Base-by-base conservation (phyloP, 768 basidiomycete genomes). In the Sporobolomyces roseus region DNA sequence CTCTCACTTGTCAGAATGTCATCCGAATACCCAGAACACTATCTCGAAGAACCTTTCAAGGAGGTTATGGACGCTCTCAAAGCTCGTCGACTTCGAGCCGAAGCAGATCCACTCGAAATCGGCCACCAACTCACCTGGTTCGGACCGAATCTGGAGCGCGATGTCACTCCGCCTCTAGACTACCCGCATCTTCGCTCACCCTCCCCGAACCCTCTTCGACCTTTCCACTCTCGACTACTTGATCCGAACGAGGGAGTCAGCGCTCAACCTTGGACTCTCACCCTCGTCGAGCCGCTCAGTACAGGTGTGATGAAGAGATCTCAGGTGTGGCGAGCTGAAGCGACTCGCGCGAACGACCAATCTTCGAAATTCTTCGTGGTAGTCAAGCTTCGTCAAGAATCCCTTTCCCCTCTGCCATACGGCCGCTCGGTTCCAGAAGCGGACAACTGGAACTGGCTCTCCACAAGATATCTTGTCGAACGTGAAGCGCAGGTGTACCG, bases 311-410 rank as follows among this genome's bases (percentile, higher is more conserved):
- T 46, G 7, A 0, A 63, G 25, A 35, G 30, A 21, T 43, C 62
- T 29, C 46, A 38, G 33, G 23, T 35, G 13, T 48, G 49, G 21
- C 16, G 49, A 16, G 25, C 17, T 4, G 5, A 5, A 36, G 61
- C 41, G 4, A 3, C 21, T 17, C 17, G 10, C 21, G 25, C 25
- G 7, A 21, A 9, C 9, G 25, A 10, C 8, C 49, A 10, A 25
- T 50, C 27, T 10, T 29, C 25, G 21, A 50, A 4, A 23, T 50
- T 50, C 10, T 12, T 27, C 52, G 55, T 65, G n/a, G 48, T 65
- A 27, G 32, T 65, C 54, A 65, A 65, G 48, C 48, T 65, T 1
- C 38, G 38, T 16, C 64, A 59, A 2, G 25, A 65, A 49, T 17
- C 55, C 0, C 48, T 65, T 6, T 65, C 27, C 17, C 49, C 49